A percentile compares a stretch with the other conserved stretches of the same genome.
Conservation (phyloP, 805 yeast genomes). For the Candida boidinii region DNA sequence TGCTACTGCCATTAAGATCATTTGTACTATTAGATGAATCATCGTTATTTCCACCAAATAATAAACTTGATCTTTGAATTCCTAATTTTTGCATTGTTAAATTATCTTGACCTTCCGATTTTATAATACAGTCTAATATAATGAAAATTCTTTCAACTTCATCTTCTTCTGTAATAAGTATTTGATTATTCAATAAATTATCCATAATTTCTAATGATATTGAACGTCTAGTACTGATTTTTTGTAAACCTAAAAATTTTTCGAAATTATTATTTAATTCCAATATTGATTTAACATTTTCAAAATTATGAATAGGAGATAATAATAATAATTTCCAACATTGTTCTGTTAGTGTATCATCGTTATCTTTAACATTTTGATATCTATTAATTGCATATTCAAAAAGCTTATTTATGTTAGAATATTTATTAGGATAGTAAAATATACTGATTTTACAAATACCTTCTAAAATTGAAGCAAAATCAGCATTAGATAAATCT, state of each 20-base stretch:
- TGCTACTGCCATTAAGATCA: conserved; percentile 11
- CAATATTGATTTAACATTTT: conserved; percentile 24
- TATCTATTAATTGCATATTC: conserved; percentile 39
- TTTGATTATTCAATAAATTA: conserved; percentile 35
- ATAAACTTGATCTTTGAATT: conserved; percentile 13
- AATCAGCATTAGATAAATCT: conserved; percentile 59
- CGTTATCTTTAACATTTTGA: conserved; percentile 24
- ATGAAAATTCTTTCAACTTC: conserved; percentile 55
- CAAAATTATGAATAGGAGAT: conserved; percentile 39
- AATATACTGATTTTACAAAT: conserved; percentile 54
- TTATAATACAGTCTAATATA: conserved; percentile 47
- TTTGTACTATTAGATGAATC: too few relatives aligned
- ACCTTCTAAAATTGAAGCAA: conserved; percentile 56
- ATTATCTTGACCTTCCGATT: conserved; percentile 15
- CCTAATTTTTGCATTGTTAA: conserved; percentile 32
- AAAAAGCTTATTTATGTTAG: conserved; percentile 54
- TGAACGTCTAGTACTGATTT: conserved; percentile 40
- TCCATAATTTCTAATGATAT: conserved; percentile 57
- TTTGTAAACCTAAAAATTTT: conserved; percentile 46
- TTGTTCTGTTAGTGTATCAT: conserved; percentile 18
- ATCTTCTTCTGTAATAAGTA: conserved; percentile 30
- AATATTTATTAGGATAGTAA: conserved; percentile 55
- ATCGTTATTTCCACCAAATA: conserved; percentile 21
- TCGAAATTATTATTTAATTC: conserved; percentile 41
- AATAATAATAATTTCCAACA: conserved; percentile 38